Evolutionary conservation across 768 basidiomycete species (phyloP), one percentile per base, ranked within the genome.

Genomic region (Rhodotorula babjevae): DNA sequence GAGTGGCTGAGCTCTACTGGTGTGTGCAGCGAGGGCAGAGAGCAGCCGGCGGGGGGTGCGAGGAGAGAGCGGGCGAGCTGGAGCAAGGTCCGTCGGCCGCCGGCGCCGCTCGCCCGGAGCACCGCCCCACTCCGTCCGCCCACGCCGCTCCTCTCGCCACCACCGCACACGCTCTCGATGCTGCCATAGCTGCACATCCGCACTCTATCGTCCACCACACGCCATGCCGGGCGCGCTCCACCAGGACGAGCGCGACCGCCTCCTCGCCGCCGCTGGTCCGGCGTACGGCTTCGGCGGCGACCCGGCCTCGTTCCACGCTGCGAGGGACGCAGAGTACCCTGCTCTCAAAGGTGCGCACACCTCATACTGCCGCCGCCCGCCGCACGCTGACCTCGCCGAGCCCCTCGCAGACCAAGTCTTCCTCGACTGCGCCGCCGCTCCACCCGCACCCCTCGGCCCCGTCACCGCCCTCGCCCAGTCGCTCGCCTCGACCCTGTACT

Each of bases 361-460:
- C n/a, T 31, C 4, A 42, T 42, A 2, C 61, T 10, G 15, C 18
- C 0, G 27, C 53, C 3, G 5, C 15, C 14, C n/a, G 12, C 16
- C 14, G 14, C 27, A 1, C 3, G 52, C 42, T 64, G 63, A 64
- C 36, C 47, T 3, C 14, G 44, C 44, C 44, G 44, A 18, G 12
- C 12, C 44, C 14, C 44, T 15, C 18, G 14, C 36, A 71, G 69
- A 65, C 21, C 42, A 52, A 4, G 50, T 60, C 44, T 77, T 75
- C 57, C 74, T 79, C 52, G 79, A 79, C 72, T 47, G 71, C 61
- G 71, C 77, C 12, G 76, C 79, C 7, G 66, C 77, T 2, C 75
- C 77, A 0, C 79, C 77, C 10, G 68, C 69, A 3, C 77, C 75
- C 4, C 25, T 63, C 4, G 65, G 73, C 2, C 63, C 75, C 19